Conservation (phyloP, 805 yeast species). For the Myxozyma vanderwaltii region DNA sequence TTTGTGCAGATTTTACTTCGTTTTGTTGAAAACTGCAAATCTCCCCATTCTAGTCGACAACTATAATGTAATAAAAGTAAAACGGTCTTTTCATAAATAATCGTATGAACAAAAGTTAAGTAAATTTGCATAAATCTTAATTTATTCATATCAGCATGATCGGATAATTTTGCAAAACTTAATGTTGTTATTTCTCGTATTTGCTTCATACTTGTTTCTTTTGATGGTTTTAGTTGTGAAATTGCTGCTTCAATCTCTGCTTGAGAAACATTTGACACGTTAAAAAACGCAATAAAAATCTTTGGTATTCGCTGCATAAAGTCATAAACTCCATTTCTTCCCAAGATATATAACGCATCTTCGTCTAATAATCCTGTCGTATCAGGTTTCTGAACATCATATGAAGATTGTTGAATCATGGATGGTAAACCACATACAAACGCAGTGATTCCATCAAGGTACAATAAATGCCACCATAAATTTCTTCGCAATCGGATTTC, state of each 20-base stretch:
- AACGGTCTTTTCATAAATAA: not conserved
- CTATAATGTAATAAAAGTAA: not conserved
- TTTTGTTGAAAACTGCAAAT: not conserved
- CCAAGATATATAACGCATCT: conserved; percentile 6
- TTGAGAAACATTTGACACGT: not conserved
- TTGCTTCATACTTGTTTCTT: not conserved
- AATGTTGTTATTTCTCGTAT: not conserved
- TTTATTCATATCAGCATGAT: conserved; percentile 1
- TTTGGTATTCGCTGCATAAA: not conserved
- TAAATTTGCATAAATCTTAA: not conserved
- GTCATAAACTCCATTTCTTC: not conserved
- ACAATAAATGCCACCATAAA: conserved; percentile 6
- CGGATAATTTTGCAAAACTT: not conserved
- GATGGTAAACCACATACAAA: conserved; percentile 5
- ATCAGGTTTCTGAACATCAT: conserved; percentile 1
- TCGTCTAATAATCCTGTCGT: conserved; percentile 11
- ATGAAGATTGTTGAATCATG: not conserved
- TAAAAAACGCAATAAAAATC: not conserved
- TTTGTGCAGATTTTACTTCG: not conserved
- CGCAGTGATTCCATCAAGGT: conserved; percentile 1
- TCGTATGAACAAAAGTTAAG: not conserved
- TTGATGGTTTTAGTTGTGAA: not conserved
- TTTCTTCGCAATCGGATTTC: conserved; percentile 2
- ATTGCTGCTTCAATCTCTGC: not conserved
- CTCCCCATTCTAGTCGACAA: not conserved